Percentiles rank a stretch among this genome's conserved stretches.
Conservation (phyloP, 371 early-diverging fungal species). For the Lichtheimia hyalospora region DNA sequence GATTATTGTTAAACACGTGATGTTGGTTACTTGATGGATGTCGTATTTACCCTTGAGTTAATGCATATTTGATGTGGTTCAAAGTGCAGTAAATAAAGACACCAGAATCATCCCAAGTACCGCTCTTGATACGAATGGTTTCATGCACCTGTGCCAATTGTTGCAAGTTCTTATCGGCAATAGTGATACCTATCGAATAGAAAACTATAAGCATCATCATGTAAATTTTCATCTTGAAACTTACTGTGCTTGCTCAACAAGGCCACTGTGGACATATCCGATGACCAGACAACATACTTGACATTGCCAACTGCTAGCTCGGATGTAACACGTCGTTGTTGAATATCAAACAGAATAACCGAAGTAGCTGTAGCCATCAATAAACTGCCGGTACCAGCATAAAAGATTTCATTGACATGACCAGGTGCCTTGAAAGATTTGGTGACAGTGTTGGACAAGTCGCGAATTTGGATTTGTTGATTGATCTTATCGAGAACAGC, state of each 20-base stretch:
- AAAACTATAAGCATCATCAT: constrained; percentile 2
- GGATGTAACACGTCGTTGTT: constrained; percentile 70
- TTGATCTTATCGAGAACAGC: constrained; percentile 86
- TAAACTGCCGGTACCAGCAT: constrained; percentile 82
- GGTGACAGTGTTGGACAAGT: constrained; percentile 81
- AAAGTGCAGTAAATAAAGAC: constrained; percentile 96
- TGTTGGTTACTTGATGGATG: no score
- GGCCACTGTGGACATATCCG: constrained; percentile 85
- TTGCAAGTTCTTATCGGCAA: constrained; percentile 85
- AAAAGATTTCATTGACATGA: constrained; percentile 81
- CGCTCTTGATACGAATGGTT: constrained; percentile 96
- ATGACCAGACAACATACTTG: constrained; percentile 90
- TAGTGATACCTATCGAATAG: constrained; percentile 63
- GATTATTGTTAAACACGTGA: no score
- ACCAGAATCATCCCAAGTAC: constrained; percentile 91
- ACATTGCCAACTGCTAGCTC: constrained; percentile 80
- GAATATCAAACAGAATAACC: constrained; percentile 88
- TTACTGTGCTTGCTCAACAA: constrained; percentile 90
- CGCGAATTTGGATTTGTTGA: constrained; percentile 78
- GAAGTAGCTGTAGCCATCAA: constrained; percentile 81
- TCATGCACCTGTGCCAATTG: constrained; percentile 90
- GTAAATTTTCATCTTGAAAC: constrained; percentile 15
- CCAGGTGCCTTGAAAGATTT: constrained; percentile 86
- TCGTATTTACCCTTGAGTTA: constrained; percentile 80
- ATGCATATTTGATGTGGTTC: constrained; percentile 98